A percentile compares a stretch with the other conserved stretches of the same genome.
These are phyloP conservation scores for Ceratobasidium papillatum DNA, from an alignment of 1,284 basidiomycete genomes.

Conservation along the genomic window DNA sequence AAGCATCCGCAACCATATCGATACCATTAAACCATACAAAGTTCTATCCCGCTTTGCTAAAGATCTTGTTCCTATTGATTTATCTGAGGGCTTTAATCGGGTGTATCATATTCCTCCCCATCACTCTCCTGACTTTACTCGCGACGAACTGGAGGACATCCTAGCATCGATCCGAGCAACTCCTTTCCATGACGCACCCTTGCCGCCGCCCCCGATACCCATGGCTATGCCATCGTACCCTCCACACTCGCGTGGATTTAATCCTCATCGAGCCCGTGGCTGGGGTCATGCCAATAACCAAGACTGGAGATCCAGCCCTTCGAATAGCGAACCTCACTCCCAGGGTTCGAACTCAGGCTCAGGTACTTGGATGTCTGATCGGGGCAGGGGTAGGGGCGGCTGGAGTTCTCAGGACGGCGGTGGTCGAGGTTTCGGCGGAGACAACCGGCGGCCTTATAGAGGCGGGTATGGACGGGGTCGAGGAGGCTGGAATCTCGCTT, in stretches of 20 bases:
- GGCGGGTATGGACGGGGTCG: neutral
- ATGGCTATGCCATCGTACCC: neutral
- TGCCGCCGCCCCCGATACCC: neutral
- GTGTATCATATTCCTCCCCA: constrained; percentile 39
- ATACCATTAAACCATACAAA: neutral
- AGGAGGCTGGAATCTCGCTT: neutral
- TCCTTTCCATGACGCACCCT: neutral
- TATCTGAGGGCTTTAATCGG: constrained; percentile 44
- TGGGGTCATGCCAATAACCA: neutral
- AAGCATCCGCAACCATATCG: neutral
- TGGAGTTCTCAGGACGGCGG: neutral
- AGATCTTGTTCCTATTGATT: constrained; percentile 31
- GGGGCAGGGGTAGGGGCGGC: neutral
- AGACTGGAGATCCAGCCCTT: neutral
- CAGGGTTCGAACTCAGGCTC: neutral
- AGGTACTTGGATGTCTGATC: neutral
- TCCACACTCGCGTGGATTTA: neutral
- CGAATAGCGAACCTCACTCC: neutral
- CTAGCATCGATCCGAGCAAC: neutral
- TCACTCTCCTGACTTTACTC: constrained; percentile 10
- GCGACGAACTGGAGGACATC: constrained; percentile 25
- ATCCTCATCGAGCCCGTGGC: neutral
- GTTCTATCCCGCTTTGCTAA: constrained; percentile 41
- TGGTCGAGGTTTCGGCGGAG: neutral
- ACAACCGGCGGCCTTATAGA: neutral